Evolutionary conservation across 345 rosid genomes (phyloP).

Genomic region (Erodium maritimum): DNA sequence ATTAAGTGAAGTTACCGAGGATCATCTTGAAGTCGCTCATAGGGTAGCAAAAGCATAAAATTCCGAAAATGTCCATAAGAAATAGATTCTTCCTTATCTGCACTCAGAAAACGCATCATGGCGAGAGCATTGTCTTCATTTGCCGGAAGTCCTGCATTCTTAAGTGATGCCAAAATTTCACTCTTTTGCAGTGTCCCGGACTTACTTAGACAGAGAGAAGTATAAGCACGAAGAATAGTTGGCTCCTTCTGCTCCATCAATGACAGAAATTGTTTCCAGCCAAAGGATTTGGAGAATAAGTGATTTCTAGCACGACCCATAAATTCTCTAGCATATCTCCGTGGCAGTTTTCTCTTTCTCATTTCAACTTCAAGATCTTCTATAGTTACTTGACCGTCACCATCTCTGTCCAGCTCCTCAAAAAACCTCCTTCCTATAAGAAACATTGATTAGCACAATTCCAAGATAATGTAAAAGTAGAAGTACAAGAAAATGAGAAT

Average conservation of each 20-base stretch:
- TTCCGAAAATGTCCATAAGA: constrained; percentile 95
- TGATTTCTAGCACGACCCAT: constrained; percentile 80
- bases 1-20: constrained; percentile 47
- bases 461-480: background rate
- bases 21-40: constrained; percentile 88
- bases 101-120: constrained; percentile 91
- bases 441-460: background rate
- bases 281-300: constrained; percentile 84
- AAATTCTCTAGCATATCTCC: constrained; percentile 75
- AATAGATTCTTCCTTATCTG: constrained; percentile 81
- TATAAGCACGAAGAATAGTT: constrained; percentile 94
- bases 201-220: constrained; percentile 86
- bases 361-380: constrained; percentile 95
- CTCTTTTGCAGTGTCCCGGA: constrained; percentile 96
- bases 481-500: background rate
- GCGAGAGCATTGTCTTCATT: constrained; percentile 94
- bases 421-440: constrained; percentile 84
- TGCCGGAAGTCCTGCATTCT: constrained; percentile 90
- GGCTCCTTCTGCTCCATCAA: constrained; percentile 99
- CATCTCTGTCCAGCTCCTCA: constrained; percentile 95
- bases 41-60: constrained; percentile 91
- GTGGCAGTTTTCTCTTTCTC: constrained; percentile 84
- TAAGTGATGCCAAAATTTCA: constrained; percentile 80
- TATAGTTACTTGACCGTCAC: constrained; percentile 87
- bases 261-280: constrained; percentile 95